Conservation (phyloP, 306 rosid species). For the Vicia villosa region DNA sequence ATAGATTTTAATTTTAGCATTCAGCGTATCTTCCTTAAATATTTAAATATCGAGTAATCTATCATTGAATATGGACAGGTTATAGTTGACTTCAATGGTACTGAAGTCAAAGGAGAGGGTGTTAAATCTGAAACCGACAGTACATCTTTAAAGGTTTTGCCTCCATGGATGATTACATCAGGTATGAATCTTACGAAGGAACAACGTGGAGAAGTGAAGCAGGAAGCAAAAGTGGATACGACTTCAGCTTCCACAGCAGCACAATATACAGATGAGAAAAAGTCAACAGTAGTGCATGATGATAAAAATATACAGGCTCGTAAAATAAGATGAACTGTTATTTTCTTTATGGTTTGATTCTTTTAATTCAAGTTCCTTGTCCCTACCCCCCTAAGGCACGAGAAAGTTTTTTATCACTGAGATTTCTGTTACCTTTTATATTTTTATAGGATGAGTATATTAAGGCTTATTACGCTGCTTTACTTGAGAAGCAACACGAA, state of each 20-base stretch:
- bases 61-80: slow-evolving; percentile 55
- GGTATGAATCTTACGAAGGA: slow-evolving; percentile 91
- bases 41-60: slow-evolving; percentile 23
- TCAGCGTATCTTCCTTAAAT: slow-evolving; percentile 3
- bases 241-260: slow-evolving; percentile 52
- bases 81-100: slow-evolving; percentile 77
- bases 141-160: slow-evolving; percentile 70
- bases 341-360: slow-evolving; percentile 19
- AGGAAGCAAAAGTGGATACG: slow-evolving; percentile 68
- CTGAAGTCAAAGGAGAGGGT: slow-evolving; percentile 65
- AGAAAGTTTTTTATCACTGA: not conserved
- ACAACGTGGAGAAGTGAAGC: slow-evolving; percentile 88
- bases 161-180: slow-evolving; percentile 95
- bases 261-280: slow-evolving; percentile 67
- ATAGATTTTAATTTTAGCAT: slow-evolving; percentile 31
- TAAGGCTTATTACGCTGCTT: slow-evolving; percentile 87
- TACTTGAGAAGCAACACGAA: slow-evolving; percentile 72
- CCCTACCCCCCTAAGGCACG: slow-evolving; percentile 8
- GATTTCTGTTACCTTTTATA: slow-evolving; percentile 19
- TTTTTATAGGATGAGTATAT: slow-evolving; percentile 76
- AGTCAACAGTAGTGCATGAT: slow-evolving; percentile 49
- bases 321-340: slow-evolving; percentile 32
- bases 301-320: slow-evolving; percentile 63
- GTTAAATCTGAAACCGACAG: slow-evolving; percentile 65
- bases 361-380: not conserved